Base-by-base conservation (phyloP, 257 asterid species). In the Eucommia ulmoides region DNA sequence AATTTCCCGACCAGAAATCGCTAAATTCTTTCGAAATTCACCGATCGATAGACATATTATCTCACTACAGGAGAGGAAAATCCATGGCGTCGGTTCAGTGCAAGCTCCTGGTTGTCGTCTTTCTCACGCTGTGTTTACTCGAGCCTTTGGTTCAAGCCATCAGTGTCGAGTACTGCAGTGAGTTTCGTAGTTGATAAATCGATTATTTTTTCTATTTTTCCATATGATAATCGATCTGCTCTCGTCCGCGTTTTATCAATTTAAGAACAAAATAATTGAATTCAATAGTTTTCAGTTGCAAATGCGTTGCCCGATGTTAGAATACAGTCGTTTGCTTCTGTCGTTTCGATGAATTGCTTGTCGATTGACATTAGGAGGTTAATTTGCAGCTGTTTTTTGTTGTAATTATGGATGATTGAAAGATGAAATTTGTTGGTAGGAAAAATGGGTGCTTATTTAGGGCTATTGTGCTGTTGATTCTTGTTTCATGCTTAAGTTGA, bases 121-220 rank as follows among this genome's bases (percentile, higher is more conserved):
- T 71, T 33, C 10, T 54, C 38, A 33, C 65, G 47, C 65, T 77
- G 8, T 65, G 19, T 41, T 20, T 74, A 49, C 24, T 74, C 47
- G 41, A 62, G 26, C 78, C 81, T 42, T 24, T 60, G 29, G 29
- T 22, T 63, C 65, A 45, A 24, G 50, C 73, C 54, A 29, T 67
- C 49, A 46, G 25, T 38, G 51, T 74, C 33, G 0, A 16, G 0
- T 65, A 65, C 46, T 76, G 79, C 77, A 41, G 79, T 72, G n/a
- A 23, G 70, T 54, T 24, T n/a, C 33, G 22, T 10, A 0, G 7
- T 38, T n/a, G 12, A 26, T 26, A 26, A 26, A 20, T 22, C 24
- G 1, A 24, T 51, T 0, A 24, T 9, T 10, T 3, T n/a, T 3
- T 0, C 17, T 10, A 12, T 16, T 9, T 26, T 1, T 18, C 45